Evolutionary conservation across 345 rosid species (phyloP).

Genomic region (Bretschneidera sinensis): DNA sequence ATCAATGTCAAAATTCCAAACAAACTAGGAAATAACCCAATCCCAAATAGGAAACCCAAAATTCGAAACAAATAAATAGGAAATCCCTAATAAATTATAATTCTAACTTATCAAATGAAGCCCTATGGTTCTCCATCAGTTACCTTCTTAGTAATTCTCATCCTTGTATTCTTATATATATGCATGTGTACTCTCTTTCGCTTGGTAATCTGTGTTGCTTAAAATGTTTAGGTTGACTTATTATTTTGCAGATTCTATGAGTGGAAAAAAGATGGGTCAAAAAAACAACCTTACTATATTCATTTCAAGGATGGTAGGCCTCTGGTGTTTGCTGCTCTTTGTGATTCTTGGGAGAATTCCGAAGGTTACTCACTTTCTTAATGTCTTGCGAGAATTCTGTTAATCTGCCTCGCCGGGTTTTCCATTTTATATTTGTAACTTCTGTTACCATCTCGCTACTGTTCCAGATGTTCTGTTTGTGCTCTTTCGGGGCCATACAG

Average conservation of each 20-base stretch:
- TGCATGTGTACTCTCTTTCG: no score
- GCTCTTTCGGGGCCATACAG: neutral
- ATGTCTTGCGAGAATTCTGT: neutral
- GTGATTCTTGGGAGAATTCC: constrained; percentile 74
- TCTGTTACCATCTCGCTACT: neutral
- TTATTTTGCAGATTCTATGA: constrained; percentile 67
- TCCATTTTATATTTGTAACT: neutral
- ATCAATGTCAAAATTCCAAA: no score
- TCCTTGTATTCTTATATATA: no score
- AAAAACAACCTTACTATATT: constrained; percentile 82
- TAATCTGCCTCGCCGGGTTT: neutral
- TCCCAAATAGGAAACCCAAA: no score
- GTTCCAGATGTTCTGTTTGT: neutral
- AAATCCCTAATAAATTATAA: no score
- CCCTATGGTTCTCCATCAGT: no score
- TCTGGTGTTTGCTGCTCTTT: constrained; percentile 86
- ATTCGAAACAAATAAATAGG: no score
- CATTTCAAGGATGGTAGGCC: constrained; percentile 85
- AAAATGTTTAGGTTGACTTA: constrained; percentile 3
- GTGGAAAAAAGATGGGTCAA: constrained; percentile 93
- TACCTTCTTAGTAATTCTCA: no score
- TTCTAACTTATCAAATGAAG: no score
- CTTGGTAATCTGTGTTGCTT: neutral
- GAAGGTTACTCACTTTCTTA: constrained; percentile 44
- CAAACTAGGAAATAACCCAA: no score